Evolutionary conservation across 2,329 filamentous ascomycete species (phyloP).

Genomic region (Zalaria sp.): DNA sequence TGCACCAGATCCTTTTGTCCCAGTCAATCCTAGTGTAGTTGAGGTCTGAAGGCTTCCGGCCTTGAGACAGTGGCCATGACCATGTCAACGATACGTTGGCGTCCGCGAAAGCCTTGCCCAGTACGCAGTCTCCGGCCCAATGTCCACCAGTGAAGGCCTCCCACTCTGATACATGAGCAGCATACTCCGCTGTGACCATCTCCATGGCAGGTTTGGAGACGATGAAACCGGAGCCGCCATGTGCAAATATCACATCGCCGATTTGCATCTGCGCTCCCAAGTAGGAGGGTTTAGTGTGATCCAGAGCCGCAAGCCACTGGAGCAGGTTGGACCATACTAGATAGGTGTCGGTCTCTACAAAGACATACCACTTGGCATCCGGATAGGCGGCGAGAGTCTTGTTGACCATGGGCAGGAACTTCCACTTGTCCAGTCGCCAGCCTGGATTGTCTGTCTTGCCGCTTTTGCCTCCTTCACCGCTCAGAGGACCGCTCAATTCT

Average conservation of each 20-base stretch:
- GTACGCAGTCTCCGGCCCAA: constrained; percentile 17
- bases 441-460: constrained; percentile 17
- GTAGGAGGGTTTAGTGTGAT: constrained; percentile 26
- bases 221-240: constrained; percentile 28
- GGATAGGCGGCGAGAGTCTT: constrained; percentile 17
- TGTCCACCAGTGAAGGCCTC: constrained; percentile 12
- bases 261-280: constrained; percentile 24
- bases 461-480: not conserved
- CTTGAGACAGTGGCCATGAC: constrained; percentile 14
- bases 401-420: constrained; percentile 38
- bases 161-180: constrained; percentile 19
- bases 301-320: constrained; percentile 23
- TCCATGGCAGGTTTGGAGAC: constrained; percentile 26
- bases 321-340: constrained; percentile 35
- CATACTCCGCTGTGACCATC: constrained; percentile 21
- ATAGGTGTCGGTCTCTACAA: constrained; percentile 45
- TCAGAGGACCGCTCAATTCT: constrained; percentile 9
- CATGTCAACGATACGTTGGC: constrained; percentile 9
- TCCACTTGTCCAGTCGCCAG: constrained; percentile 32
- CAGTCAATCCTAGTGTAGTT: constrained; percentile 6
- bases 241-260: constrained; percentile 23
- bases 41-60: constrained; percentile 14
- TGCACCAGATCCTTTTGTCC: constrained; percentile 11
- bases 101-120: constrained; percentile 13
- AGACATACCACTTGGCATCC: constrained; percentile 43